Percentiles rank a stretch among this genome's conserved stretches.
phyloP scores from a whole-genome alignment of 176 grass and related monocot species.

The Eleusine indica region DNA sequence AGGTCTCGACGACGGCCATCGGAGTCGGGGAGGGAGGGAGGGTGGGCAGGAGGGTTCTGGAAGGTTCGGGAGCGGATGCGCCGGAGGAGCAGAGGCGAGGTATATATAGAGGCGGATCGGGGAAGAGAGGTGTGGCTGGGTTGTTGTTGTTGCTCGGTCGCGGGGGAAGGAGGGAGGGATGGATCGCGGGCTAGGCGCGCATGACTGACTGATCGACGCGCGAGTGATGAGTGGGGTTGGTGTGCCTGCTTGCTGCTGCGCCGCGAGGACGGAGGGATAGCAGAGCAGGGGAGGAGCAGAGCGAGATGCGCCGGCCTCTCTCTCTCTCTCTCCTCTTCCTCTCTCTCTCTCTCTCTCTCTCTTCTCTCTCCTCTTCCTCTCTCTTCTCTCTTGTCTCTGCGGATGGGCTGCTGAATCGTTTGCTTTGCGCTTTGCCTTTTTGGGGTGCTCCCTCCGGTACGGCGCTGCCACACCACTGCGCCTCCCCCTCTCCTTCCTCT shows the following conservation, averaged over 20 bases:
- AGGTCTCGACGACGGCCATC: constrained; percentile 61
- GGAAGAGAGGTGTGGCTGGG: neutral
- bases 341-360: too few relatives aligned
- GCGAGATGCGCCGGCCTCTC: constrained; percentile 16
- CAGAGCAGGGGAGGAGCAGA: constrained; percentile 29
- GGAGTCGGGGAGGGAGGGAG: neutral
- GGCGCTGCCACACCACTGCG: constrained; percentile 8
- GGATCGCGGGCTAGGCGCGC: constrained; percentile 10
- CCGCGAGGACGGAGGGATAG: constrained; percentile 3
- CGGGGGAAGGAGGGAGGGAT: too few relatives aligned
- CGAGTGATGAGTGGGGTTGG: neutral
- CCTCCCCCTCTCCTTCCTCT: neutral
- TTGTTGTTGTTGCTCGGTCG: neutral
- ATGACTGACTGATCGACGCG: constrained; percentile 20
- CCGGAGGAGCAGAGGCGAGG: neutral
- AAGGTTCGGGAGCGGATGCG: constrained; percentile 16
- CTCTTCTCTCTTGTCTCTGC: constrained; percentile 6
- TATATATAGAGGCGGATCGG: constrained; percentile 52
- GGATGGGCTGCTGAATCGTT: too few relatives aligned
- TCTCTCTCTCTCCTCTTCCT: neutral
- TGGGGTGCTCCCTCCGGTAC: constrained; percentile 38
- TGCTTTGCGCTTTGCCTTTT: constrained; percentile 42
- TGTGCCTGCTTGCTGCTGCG: neutral
- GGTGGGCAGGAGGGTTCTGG: constrained; percentile 34
- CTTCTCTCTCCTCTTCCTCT: constrained; percentile 4